Evolutionary conservation across 2,329 filamentous ascomycete genomes (phyloP).

Genomic region (Pseudonectria foliicola): DNA sequence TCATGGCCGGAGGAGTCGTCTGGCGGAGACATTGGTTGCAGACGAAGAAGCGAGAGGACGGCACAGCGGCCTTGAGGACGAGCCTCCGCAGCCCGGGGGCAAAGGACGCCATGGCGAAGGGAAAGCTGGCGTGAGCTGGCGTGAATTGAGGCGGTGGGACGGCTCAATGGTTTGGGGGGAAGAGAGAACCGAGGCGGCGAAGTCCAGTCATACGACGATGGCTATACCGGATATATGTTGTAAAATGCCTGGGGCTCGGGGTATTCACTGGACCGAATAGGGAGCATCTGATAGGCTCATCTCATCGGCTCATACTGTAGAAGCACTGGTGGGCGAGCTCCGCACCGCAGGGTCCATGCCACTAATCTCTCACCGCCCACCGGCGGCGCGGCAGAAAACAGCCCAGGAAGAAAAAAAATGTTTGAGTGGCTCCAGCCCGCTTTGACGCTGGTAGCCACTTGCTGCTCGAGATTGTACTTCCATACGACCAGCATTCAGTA

Average conservation of each 20-base stretch:
- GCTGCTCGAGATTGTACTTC: too few relatives aligned
- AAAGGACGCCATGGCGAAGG: constrained; percentile 33
- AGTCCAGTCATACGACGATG: constrained; percentile 8
- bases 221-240: constrained; percentile 6
- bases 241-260: not conserved
- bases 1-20: constrained; percentile 20
- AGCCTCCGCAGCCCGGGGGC: constrained; percentile 35
- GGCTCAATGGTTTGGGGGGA: constrained; percentile 4
- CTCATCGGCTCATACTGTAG: constrained; percentile 6
- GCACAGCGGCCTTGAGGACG: constrained; percentile 27
- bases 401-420: constrained; percentile 1
- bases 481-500: constrained; percentile 23
- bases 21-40: constrained; percentile 44
- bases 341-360: constrained; percentile 4
- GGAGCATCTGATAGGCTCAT: constrained; percentile 25
- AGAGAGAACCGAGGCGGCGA: constrained; percentile 1
- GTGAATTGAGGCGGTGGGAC: constrained; percentile 6
- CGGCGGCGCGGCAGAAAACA: constrained; percentile 25
- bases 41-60: constrained; percentile 32
- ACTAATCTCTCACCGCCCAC: constrained; percentile 24
- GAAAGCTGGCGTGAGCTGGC: too few relatives aligned
- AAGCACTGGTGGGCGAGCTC: constrained; percentile 9
- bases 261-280: constrained; percentile 8
- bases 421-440: not conserved
- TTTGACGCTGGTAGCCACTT: not conserved